A percentile compares a stretch with the other conserved stretches of the same genome.
These are phyloP conservation scores for Pseudisothecium myosuroides DNA, from an alignment of 225 moss, liverwort and hornwort species.

Conservation along the genomic window DNA sequence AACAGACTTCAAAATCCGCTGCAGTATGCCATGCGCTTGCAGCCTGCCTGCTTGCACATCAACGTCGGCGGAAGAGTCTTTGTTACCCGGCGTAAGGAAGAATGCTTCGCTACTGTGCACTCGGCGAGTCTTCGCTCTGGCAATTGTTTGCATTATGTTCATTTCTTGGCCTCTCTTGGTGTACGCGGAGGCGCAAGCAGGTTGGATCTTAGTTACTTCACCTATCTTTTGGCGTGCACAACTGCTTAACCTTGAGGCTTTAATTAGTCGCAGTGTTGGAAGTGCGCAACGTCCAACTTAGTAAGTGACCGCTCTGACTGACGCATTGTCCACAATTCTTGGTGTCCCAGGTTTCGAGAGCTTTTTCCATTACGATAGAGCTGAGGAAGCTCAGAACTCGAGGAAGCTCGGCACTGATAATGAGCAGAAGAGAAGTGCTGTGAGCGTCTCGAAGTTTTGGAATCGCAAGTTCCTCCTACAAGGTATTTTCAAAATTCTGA, in stretches of 20 bases:
- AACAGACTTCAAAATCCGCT: slow-evolving; percentile 14
- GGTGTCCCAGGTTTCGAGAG: slow-evolving; percentile 20
- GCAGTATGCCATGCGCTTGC: slow-evolving; percentile 42
- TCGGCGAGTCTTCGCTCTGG: slow-evolving; percentile 1
- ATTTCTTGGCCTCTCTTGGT: slow-evolving; percentile 15
- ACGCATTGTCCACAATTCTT: neutral
- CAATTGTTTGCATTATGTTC: slow-evolving; percentile 8
- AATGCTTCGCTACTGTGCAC: neutral
- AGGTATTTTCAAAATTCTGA: neutral
- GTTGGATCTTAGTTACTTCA: neutral
- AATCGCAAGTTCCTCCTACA: slow-evolving; percentile 25
- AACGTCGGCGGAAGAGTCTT: neutral
- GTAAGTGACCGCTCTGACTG: neutral
- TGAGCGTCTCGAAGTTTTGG: neutral
- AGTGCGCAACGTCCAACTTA: neutral
- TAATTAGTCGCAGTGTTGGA: neutral
- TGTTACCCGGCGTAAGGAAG: neutral
- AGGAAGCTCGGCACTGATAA: neutral
- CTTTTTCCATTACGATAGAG: neutral
- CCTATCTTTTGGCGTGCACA: neutral
- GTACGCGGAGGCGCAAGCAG: slow-evolving; percentile 14
- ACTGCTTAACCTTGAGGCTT: neutral
- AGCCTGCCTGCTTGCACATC: slow-evolving; percentile 12
- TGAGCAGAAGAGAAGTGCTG: neutral
- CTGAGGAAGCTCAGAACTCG: neutral